phyloP scores from a whole-genome alignment of 2,329 filamentous ascomycete genomes.

The Fusarium nanum region DNA sequence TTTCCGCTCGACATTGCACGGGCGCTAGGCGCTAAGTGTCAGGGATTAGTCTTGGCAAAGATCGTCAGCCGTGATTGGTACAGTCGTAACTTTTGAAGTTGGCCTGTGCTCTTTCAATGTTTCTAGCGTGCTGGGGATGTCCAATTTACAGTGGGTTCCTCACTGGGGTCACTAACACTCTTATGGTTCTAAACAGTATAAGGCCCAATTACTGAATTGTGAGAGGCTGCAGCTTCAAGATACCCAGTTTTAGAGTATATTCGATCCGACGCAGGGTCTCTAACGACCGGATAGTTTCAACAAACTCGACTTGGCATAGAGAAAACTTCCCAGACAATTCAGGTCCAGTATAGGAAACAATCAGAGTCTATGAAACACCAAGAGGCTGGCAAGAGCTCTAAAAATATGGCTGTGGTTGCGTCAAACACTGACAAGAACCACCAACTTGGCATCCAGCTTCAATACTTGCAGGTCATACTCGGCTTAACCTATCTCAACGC shows the following conservation, averaged over 20 bases:
- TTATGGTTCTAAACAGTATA: not conserved
- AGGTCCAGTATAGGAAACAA: not conserved
- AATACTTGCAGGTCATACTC: not conserved
- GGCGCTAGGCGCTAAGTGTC: not conserved
- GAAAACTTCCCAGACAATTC: accelerated
- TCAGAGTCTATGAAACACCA: not conserved
- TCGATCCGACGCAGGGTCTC: not conserved
- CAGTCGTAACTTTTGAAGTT: constrained; percentile 12
- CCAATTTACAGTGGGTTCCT: not conserved
- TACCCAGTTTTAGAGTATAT: not conserved
- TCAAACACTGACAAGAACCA: not conserved
- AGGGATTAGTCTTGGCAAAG: not conserved
- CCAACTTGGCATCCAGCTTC: not conserved
- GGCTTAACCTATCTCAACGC: not conserved
- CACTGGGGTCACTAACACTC: not conserved
- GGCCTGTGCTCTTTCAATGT: not conserved
- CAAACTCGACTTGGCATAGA: not conserved
- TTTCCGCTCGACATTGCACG: not conserved
- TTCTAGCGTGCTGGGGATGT: not conserved
- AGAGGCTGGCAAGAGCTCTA: not conserved
- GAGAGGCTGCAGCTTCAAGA: not conserved
- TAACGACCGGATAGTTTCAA: not conserved
- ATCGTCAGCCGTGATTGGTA: not conserved
- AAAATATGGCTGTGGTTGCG: not conserved
- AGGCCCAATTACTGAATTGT: not conserved